Base-by-base conservation (phyloP, 441 rosid species). In the Pelargonium fulgidum region DNA sequence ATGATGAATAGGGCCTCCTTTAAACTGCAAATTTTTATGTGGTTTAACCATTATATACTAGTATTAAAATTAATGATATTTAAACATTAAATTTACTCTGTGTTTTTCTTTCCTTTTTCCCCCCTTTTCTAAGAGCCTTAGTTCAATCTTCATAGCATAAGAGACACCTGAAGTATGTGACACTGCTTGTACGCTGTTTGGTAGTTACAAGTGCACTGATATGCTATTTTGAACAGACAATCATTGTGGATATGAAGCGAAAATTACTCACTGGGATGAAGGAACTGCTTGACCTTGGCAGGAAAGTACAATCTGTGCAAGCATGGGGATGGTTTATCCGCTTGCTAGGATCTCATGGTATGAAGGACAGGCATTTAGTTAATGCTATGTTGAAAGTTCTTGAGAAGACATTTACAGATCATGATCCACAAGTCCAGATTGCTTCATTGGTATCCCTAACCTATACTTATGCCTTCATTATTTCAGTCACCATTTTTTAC, bases 301-400 rank as follows among this genome's bases (percentile, higher is more conserved):
- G 75, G 80, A 85, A 84, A 78, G 64, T 84, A 70, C 85, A 83
- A 78, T 44, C 79, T 66, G 17, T 87, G 71, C 87, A 75, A 74
- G 86, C 88, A 17, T 87, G 88, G 91, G 81, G 86, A 64, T 85
- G 91, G 87, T 82, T 77, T 71, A 81, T 87, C 33, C 76, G 81
- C 50, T 66, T 87, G 48, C 66, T 79, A 45, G 91, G 87, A 66
- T 74, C 73, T 58, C 78, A 65, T 42, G 85, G 78, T 65, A 50
- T 73, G 68, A 82, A 77, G 76, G 76, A 75, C 14, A 80, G 85
- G 78, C 76, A 62, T 70, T 69, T 85, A 64, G 64, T 80, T 13
- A 87, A 87, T 67, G 80, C 79, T 62, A 79, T 85, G 89, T 81
- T 87, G 72, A 87, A 83, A 72, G 68, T 83, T 71, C 85, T 73